Percentiles rank a stretch among this genome's conserved stretches.
Evolutionary conservation across 495 filamentous ascomycete genomes (phyloP).

Genomic region (Penicillium silybi): DNA sequence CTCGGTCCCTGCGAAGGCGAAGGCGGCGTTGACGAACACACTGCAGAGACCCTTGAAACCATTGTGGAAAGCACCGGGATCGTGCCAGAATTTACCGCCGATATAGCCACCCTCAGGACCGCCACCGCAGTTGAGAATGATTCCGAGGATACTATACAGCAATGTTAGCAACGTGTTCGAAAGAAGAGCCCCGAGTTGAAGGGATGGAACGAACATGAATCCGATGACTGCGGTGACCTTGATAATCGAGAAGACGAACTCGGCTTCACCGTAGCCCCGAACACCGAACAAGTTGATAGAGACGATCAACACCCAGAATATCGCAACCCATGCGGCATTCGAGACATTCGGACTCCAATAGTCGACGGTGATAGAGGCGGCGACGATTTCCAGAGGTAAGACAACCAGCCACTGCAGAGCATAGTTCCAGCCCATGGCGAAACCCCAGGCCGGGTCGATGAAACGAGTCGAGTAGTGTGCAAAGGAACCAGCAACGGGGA

Average conservation of each 20-base stretch:
- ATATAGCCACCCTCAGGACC: slow-evolving; percentile 73
- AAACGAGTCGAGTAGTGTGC: slow-evolving; percentile 90
- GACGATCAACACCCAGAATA: slow-evolving; percentile 74
- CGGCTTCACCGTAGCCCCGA: slow-evolving; percentile 84
- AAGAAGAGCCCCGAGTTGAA: neutral
- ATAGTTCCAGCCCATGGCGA: slow-evolving; percentile 99
- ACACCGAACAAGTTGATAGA: slow-evolving; percentile 84
- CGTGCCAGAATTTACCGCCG: slow-evolving; percentile 75
- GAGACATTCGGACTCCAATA: slow-evolving; percentile 72
- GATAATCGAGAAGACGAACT: slow-evolving; percentile 81
- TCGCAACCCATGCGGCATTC: slow-evolving; percentile 77
- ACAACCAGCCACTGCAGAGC: slow-evolving; percentile 90
- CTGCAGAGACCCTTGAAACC: slow-evolving; percentile 94
- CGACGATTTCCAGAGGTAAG: slow-evolving; percentile 85
- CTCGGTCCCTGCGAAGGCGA: slow-evolving; percentile 90
- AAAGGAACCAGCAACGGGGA: slow-evolving; percentile 91
- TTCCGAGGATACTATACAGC: slow-evolving; percentile 61
- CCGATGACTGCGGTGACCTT: slow-evolving; percentile 86
- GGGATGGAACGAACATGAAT: slow-evolving; percentile 64
- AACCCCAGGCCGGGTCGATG: slow-evolving; percentile 92
- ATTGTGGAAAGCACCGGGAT: slow-evolving; percentile 85
- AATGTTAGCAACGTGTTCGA: slow-evolving; percentile 12
- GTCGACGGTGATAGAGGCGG: slow-evolving; percentile 81
- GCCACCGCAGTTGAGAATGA: slow-evolving; percentile 76
- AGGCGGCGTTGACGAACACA: slow-evolving; percentile 90